phyloP scores from a whole-genome alignment of 1,284 basidiomycete genomes.

The Apiotrichum brassicae region DNA sequence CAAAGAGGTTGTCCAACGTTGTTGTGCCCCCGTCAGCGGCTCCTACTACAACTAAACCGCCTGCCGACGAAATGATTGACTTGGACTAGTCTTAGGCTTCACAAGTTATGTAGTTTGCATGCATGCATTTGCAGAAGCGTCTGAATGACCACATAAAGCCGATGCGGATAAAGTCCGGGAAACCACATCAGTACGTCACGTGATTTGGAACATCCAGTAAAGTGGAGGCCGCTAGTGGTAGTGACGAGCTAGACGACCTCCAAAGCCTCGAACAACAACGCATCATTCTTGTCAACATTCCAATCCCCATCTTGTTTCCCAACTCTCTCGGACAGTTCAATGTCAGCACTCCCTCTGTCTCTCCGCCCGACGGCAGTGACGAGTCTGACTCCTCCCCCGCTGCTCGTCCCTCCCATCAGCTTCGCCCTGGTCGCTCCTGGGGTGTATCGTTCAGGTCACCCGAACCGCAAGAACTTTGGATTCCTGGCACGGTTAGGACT shows the following conservation, averaged over 20 bases:
- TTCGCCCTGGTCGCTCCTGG: conserved; percentile 45
- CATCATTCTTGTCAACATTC: too few relatives aligned
- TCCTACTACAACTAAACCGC: not conserved
- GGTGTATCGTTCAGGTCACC: conserved; percentile 45
- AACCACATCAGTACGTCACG: too few relatives aligned
- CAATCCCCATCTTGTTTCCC: too few relatives aligned
- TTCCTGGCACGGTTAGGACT: conserved; percentile 41
- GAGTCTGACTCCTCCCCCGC: conserved; percentile 14
- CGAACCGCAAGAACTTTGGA: conserved; percentile 44
- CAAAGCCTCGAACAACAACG: too few relatives aligned
- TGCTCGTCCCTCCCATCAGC: conserved; percentile 48
- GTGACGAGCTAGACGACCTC: too few relatives aligned
- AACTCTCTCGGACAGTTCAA: too few relatives aligned
- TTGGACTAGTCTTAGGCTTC: conserved; percentile 18
- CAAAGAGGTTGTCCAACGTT: conserved; percentile 6
- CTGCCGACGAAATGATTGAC: conserved; percentile 11
- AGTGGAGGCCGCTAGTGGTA: too few relatives aligned
- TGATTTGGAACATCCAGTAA: too few relatives aligned
- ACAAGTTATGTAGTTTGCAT: too few relatives aligned
- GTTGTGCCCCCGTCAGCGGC: conserved; percentile 1
- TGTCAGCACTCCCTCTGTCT: conserved; percentile 12
- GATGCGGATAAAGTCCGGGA: too few relatives aligned
- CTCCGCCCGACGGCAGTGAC: conserved; percentile 11
- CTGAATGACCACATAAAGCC: too few relatives aligned
- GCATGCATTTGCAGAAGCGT: too few relatives aligned